These are phyloP conservation scores for Puccinia horiana DNA, from an alignment of 1,284 basidiomycete genomes.

Conservation along the genomic window DNA sequence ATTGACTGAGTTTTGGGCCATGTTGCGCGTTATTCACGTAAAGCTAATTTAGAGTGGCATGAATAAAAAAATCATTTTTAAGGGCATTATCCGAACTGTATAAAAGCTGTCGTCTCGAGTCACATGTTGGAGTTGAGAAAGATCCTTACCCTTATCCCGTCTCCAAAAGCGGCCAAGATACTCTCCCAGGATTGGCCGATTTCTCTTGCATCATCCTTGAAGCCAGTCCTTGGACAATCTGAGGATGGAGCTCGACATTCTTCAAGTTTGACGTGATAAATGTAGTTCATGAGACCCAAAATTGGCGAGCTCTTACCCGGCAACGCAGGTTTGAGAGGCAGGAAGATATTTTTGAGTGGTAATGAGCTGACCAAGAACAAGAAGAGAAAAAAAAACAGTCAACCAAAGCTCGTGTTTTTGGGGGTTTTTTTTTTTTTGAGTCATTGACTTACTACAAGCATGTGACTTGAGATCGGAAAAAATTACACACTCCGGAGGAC, in stretches of 20 bases:
- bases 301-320: constrained; percentile 40
- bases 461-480: constrained; percentile 30
- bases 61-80: neutral
- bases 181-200: constrained; percentile 34
- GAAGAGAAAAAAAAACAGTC: neutral
- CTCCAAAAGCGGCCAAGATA: constrained; percentile 45
- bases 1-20: constrained; percentile 16
- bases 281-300: constrained; percentile 40
- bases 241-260: neutral
- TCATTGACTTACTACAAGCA: constrained; percentile 32
- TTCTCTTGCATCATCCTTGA: neutral
- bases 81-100: neutral
- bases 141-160: constrained; percentile 38
- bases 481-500: constrained; percentile 4
- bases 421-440: neutral
- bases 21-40: constrained; percentile 1
- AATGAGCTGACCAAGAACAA: constrained; percentile 6
- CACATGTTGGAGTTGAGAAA: neutral
- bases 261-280: constrained; percentile 36
- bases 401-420: neutral
- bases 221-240: neutral
- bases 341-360: constrained; percentile 35
- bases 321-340: neutral
- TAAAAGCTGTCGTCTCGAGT: neutral
- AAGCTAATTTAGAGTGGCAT: neutral